Evolutionary conservation across 1,284 basidiomycete genomes (phyloP).

Genomic region (Ceratobasidium sp.): DNA sequence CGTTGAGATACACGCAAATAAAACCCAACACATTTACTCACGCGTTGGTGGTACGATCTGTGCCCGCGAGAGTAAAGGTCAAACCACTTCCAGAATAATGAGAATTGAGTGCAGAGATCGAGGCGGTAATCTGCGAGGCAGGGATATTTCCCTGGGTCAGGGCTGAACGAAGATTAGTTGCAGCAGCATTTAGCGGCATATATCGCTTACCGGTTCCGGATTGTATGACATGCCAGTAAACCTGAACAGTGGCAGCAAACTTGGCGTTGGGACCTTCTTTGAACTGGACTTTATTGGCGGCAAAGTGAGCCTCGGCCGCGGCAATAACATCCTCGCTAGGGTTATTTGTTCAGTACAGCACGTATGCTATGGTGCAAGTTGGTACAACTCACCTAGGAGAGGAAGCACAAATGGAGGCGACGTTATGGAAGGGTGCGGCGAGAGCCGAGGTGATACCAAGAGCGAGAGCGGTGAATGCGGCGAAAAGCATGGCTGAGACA

Average conservation of each 20-base stretch:
- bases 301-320: neutral
- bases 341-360: neutral
- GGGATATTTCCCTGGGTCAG: constrained; percentile 27
- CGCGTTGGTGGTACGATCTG: constrained; percentile 42
- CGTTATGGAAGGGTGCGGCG: neutral
- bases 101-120: constrained; percentile 44
- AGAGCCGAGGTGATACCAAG: neutral
- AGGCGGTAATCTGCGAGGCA: constrained; percentile 20
- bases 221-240: constrained; percentile 39
- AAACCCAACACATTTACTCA: neutral
- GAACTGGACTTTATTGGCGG: neutral
- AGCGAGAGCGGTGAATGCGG: neutral
- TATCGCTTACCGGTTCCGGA: constrained; percentile 12
- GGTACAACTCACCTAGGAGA: neutral
- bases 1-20: neutral
- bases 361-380: neutral
- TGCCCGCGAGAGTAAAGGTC: constrained; percentile 43
- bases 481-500: neutral
- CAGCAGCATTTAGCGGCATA: neutral
- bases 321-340: neutral
- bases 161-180: neutral
- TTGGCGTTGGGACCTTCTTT: neutral
- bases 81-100: constrained; percentile 44
- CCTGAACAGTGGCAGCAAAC: constrained; percentile 14
- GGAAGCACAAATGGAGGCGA: neutral